A percentile compares a stretch with the other conserved stretches of the same genome.
phyloP scores from a whole-genome alignment of 768 basidiomycete species.

The Mycena metata region DNA sequence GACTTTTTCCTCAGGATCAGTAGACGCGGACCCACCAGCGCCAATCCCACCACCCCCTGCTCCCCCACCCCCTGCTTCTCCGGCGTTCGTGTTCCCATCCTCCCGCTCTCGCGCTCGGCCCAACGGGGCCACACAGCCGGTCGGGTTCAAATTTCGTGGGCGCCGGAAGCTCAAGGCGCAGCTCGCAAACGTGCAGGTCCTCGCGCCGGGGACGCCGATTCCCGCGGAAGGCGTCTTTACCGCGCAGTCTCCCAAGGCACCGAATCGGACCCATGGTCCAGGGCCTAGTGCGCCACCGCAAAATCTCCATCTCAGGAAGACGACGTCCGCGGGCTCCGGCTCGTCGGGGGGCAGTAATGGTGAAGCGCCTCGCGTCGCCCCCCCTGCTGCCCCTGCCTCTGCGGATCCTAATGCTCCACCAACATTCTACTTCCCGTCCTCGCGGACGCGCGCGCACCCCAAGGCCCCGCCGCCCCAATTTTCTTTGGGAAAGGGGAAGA shows the following conservation, averaged over 20 bases:
- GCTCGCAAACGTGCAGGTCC: slow-evolving; percentile 13
- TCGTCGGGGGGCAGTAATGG: slow-evolving; percentile 15
- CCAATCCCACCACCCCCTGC: not conserved
- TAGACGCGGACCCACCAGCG: slow-evolving; percentile 6
- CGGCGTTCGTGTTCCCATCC: slow-evolving; percentile 40
- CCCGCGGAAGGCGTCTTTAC: slow-evolving; percentile 23
- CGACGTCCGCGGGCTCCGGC: slow-evolving; percentile 6
- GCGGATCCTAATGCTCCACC: not conserved
- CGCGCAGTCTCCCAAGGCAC: not conserved
- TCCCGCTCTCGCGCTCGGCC: slow-evolving; percentile 40
- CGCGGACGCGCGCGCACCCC: slow-evolving; percentile 38
- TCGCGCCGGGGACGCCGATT: slow-evolving; percentile 22
- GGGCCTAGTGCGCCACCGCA: slow-evolving; percentile 1
- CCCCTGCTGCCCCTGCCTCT: slow-evolving; percentile 2
- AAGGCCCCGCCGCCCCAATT: slow-evolving; percentile 30
- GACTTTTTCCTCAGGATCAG: slow-evolving; percentile 17
- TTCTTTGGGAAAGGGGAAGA: slow-evolving; percentile 34
- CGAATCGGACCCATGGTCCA: not conserved
- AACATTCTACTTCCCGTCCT: slow-evolving; percentile 32
- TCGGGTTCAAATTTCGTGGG: slow-evolving; percentile 31
- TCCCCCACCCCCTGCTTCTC: not conserved
- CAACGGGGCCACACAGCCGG: not conserved
- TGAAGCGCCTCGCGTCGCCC: too few species aligned
- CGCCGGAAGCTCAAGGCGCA: slow-evolving; percentile 27
- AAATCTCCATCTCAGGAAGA: slow-evolving; percentile 1